Conservation (phyloP, 2,329 filamentous ascomycete species). For the Penicillium sp. region DNA sequence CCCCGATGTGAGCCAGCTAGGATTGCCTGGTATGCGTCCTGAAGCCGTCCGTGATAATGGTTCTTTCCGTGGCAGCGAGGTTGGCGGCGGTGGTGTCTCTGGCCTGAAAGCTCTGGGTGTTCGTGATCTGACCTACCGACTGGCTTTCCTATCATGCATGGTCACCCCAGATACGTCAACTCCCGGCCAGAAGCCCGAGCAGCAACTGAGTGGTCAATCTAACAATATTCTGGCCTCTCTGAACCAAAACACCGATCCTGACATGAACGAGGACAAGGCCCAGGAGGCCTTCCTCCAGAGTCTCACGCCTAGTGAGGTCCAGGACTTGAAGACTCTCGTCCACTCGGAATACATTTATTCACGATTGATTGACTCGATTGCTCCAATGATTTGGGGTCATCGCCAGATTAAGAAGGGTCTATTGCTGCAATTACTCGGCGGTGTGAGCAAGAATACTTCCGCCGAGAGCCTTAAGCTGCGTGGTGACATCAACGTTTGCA, state of each 20-base stretch:
- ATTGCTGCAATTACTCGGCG: conserved; percentile 91
- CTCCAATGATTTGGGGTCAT: conserved; percentile 96
- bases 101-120: conserved; percentile 92
- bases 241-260: conserved; percentile 69
- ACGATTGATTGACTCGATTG: conserved; percentile 86
- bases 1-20: conserved; percentile 92
- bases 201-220: conserved; percentile 70
- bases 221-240: conserved; percentile 83
- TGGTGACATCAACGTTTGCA: conserved; percentile 98
- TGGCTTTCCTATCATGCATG: conserved; percentile 98
- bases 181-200: conserved; percentile 70
- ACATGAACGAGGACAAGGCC: conserved; percentile 78
- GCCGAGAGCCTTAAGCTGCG: conserved; percentile 88
- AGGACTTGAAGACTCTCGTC: conserved; percentile 89
- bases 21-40: conserved; percentile 80
- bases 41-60: conserved; percentile 82
- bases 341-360: conserved; percentile 95
- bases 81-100: conserved; percentile 78
- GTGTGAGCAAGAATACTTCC: conserved; percentile 85
- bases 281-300: conserved; percentile 86
- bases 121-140: conserved; percentile 87
- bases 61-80: conserved; percentile 74
- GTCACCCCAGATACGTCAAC: conserved; percentile 84
- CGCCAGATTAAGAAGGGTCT: conserved; percentile 97
- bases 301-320: conserved; percentile 82